A percentile compares a stretch with the other conserved stretches of the same genome.
Conservation (phyloP, 2,329 filamentous ascomycete species). For the Lanzia echinophila region DNA sequence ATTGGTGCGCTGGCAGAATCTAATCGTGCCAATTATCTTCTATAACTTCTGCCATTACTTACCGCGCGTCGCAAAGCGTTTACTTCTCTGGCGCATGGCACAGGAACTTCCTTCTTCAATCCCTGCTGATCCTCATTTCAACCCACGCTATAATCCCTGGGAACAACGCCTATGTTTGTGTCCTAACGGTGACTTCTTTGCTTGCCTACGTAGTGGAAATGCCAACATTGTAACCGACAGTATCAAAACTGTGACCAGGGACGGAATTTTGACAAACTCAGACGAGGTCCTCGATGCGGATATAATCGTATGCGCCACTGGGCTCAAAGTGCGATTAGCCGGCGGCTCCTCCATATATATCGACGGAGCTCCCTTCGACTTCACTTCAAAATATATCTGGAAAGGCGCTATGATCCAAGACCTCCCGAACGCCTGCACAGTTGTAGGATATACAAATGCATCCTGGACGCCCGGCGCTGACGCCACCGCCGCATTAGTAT, state of each 20-base stretch:
- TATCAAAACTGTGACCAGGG: constrained; percentile 45
- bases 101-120: constrained; percentile 47
- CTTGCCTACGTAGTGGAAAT: constrained; percentile 40
- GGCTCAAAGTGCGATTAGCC: constrained; percentile 52
- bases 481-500: constrained; percentile 20
- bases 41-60: constrained; percentile 46
- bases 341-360: constrained; percentile 46
- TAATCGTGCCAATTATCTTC: constrained; percentile 42
- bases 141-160: constrained; percentile 59
- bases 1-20: constrained; percentile 42
- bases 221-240: constrained; percentile 44
- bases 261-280: constrained; percentile 34
- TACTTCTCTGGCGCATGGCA: constrained; percentile 42
- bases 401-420: constrained; percentile 59
- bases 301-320: constrained; percentile 64
- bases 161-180: constrained; percentile 70
- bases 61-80: constrained; percentile 41
- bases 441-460: constrained; percentile 59
- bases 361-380: constrained; percentile 45
- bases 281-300: constrained; percentile 46
- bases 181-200: constrained; percentile 50
- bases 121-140: constrained; percentile 56
- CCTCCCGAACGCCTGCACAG: constrained; percentile 54
- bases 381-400: constrained; percentile 52
- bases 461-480: constrained; percentile 64